These are phyloP conservation scores for Fomitopsis serialis DNA, from an alignment of 768 basidiomycete species.

Conservation along the genomic window DNA sequence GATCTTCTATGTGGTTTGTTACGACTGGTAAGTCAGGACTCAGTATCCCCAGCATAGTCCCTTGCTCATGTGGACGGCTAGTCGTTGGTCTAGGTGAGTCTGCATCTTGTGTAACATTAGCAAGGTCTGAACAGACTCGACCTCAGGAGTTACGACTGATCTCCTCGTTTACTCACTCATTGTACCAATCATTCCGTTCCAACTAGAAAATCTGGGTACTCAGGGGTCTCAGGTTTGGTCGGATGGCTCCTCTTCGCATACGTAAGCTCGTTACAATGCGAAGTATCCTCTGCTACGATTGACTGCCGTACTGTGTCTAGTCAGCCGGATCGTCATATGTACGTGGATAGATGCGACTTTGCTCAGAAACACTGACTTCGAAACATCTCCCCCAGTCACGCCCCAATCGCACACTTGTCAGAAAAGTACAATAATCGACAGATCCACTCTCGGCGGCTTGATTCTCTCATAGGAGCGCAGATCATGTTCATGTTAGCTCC, in stretches of 20 bases:
- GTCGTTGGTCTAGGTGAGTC: constrained; percentile 24
- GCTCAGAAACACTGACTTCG: too few relatives aligned
- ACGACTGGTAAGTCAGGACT: constrained; percentile 21
- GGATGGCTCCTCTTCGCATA: constrained; percentile 38
- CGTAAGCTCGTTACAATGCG: constrained; percentile 18
- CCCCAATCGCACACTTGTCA: constrained; percentile 30
- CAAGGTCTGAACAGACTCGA: not conserved
- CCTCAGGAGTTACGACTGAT: constrained; percentile 28
- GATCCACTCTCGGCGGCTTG: constrained; percentile 27
- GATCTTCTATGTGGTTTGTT: constrained; percentile 29
- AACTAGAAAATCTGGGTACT: constrained; percentile 30
- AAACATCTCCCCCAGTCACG: constrained; percentile 23
- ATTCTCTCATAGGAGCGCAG: constrained; percentile 30
- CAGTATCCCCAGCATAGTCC: not conserved
- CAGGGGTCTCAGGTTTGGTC: constrained; percentile 25
- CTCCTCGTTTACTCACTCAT: constrained; percentile 33
- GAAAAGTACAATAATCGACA: constrained; percentile 29
- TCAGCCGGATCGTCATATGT: constrained; percentile 30
- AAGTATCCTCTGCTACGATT: not conserved
- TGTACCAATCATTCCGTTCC: constrained; percentile 35
- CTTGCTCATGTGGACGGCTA: constrained; percentile 1
- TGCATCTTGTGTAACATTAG: not conserved
- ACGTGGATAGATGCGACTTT: not conserved
- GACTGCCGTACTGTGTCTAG: constrained; percentile 8
- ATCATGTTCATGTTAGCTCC: constrained; percentile 36